A percentile compares a stretch with the other conserved stretches of the same genome.
phyloP scores from a whole-genome alignment of 768 basidiomycete species.

The Suillus weaverae region DNA sequence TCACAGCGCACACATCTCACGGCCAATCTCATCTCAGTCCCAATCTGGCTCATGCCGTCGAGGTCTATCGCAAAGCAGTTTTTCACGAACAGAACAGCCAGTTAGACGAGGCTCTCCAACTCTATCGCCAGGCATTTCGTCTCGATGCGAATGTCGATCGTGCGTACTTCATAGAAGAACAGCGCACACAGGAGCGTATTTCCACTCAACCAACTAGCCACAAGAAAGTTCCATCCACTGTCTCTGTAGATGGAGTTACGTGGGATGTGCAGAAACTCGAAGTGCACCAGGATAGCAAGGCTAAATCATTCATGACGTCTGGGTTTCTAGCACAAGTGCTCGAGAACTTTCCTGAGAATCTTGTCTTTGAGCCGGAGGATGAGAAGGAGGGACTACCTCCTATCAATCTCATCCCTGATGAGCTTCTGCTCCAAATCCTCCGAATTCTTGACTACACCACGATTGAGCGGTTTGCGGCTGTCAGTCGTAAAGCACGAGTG shows the following conservation, averaged over 20 bases:
- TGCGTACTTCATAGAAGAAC: conserved; percentile 62
- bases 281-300: conserved; percentile 62
- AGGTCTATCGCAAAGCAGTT: conserved; percentile 69
- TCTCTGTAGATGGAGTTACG: conserved; percentile 61
- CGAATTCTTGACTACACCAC: conserved; percentile 60
- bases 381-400: conserved; percentile 53
- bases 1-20: conserved; percentile 22
- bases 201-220: conserved; percentile 32
- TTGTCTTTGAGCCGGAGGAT: conserved; percentile 68
- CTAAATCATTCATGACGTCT: conserved; percentile 20
- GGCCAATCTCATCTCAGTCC: conserved; percentile 34
- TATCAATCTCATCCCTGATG: conserved; percentile 68
- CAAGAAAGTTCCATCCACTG: conserved; percentile 79
- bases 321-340: conserved; percentile 51
- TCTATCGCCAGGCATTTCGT: conserved; percentile 83
- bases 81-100: conserved; percentile 71
- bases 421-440: conserved; percentile 71
- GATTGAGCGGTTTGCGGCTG: conserved; percentile 75
- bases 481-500: conserved; percentile 73
- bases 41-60: conserved; percentile 51
- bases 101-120: conserved; percentile 69
- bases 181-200: conserved; percentile 19
- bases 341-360: conserved; percentile 44
- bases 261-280: conserved; percentile 76
- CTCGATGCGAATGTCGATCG: conserved; percentile 75